phyloP scores from a whole-genome alignment of 129 eudicot species.

The Cynara cardunculus region DNA sequence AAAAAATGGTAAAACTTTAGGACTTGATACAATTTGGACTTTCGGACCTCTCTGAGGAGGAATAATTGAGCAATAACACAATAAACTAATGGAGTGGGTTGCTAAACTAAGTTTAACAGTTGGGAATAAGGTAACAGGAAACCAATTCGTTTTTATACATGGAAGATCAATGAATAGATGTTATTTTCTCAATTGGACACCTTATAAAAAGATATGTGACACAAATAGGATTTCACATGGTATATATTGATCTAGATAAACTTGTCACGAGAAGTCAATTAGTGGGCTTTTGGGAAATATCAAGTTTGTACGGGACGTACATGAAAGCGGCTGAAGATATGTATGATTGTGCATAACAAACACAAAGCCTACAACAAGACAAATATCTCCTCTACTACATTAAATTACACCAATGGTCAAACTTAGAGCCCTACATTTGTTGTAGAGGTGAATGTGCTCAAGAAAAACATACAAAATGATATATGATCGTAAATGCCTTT shows the following conservation, averaged over 20 bases:
- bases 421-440: background rate
- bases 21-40: too few species aligned
- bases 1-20: too few species aligned
- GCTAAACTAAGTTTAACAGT: too few species aligned
- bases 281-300: background rate
- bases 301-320: background rate
- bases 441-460: background rate
- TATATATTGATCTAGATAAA: background rate
- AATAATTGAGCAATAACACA: too few species aligned
- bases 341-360: background rate
- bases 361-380: background rate
- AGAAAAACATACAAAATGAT: background rate
- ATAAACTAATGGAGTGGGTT: too few species aligned
- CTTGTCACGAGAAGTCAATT: background rate
- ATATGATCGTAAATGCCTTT: background rate
- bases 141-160: too few species aligned
- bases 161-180: too few species aligned
- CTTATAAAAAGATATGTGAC: background rate
- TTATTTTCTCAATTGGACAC: too few species aligned
- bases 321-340: background rate
- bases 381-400: background rate
- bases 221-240: background rate
- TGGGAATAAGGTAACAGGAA: too few species aligned
- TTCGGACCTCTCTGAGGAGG: too few species aligned
- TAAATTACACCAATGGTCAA: background rate